These are phyloP conservation scores for Arabidopsis hybrid DNA, from an alignment of 441 rosid genomes.

Conservation along the genomic window DNA sequence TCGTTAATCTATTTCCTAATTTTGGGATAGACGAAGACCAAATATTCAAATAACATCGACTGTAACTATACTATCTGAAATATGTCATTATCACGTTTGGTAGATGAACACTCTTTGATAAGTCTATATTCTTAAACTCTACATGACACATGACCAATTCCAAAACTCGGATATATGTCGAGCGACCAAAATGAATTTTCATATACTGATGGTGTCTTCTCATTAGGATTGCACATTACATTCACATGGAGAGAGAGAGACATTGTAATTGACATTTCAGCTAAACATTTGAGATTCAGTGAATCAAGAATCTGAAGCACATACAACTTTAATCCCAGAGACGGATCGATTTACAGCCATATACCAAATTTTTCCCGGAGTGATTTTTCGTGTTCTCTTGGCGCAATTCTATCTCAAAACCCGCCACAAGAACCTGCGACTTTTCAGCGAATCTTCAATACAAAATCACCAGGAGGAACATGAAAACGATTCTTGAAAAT, in stretches of 20 bases:
- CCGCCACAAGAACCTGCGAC: constrained; percentile 30
- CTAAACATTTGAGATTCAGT: constrained; percentile 28
- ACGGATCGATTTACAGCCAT: constrained; percentile 34
- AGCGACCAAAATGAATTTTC: constrained; percentile 8
- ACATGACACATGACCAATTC: constrained; percentile 11
- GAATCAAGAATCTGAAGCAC: constrained; percentile 19
- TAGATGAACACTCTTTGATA: background rate
- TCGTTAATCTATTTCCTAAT: background rate
- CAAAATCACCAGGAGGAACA: constrained; percentile 22
- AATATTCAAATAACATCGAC: background rate
- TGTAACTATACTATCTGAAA: background rate
- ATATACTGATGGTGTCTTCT: constrained; percentile 24
- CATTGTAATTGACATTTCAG: constrained; percentile 21
- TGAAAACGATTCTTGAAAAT: constrained; percentile 33
- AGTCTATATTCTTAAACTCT: constrained; percentile 11
- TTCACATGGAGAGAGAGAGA: constrained; percentile 25
- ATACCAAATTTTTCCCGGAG: constrained; percentile 3
- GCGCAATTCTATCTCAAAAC: background rate
- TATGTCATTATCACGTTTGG: constrained; percentile 1
- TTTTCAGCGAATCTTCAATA: constrained; percentile 15
- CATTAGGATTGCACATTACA: constrained; percentile 36
- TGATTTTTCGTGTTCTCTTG: constrained; percentile 12
- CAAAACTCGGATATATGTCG: background rate
- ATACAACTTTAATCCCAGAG: constrained; percentile 5
- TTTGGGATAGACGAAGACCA: background rate